A percentile compares a stretch with the other conserved stretches of the same genome.
phyloP scores from a whole-genome alignment of 2,329 filamentous ascomycete genomes.

The Xylariaceae sp. region DNA sequence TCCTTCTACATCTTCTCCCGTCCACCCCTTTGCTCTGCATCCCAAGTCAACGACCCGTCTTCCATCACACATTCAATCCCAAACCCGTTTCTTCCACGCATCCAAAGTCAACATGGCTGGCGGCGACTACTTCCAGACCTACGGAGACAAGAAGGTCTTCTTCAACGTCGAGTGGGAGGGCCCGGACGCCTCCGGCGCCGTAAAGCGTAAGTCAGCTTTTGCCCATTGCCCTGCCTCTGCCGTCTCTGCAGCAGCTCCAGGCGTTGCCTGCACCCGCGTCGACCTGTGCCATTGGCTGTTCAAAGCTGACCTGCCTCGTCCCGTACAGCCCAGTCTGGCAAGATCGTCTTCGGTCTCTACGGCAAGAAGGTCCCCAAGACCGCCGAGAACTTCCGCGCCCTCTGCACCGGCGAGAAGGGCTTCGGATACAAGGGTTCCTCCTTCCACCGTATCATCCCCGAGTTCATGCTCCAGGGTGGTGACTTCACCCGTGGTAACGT shows the following conservation, averaged over 20 bases:
- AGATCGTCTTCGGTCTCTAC: slow-evolving; percentile 86
- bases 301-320: slow-evolving; percentile 14
- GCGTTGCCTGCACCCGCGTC: slow-evolving; percentile 40
- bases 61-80: slow-evolving; percentile 15
- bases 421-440: slow-evolving; percentile 75
- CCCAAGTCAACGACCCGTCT: slow-evolving; percentile 28
- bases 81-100: slow-evolving; percentile 42
- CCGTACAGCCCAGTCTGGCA: slow-evolving; percentile 58
- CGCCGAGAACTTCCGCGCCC: slow-evolving; percentile 72
- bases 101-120: slow-evolving; percentile 67
- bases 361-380: slow-evolving; percentile 85
- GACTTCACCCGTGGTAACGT: slow-evolving; percentile 92
- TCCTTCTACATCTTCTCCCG: slow-evolving; percentile 30
- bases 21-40: slow-evolving; percentile 15
- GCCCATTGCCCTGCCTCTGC: background rate
- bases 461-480: slow-evolving; percentile 95
- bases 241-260: slow-evolving; percentile 31
- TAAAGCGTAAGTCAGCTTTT: no score
- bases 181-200: no score
- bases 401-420: slow-evolving; percentile 74
- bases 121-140: background rate
- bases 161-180: slow-evolving; percentile 7
- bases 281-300: slow-evolving; percentile 1
- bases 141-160: slow-evolving; percentile 10
- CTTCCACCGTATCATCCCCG: slow-evolving; percentile 89